Evolutionary conservation across 805 yeast genomes (phyloP).

Genomic region (Yamadazyma paraphyllophila): DNA sequence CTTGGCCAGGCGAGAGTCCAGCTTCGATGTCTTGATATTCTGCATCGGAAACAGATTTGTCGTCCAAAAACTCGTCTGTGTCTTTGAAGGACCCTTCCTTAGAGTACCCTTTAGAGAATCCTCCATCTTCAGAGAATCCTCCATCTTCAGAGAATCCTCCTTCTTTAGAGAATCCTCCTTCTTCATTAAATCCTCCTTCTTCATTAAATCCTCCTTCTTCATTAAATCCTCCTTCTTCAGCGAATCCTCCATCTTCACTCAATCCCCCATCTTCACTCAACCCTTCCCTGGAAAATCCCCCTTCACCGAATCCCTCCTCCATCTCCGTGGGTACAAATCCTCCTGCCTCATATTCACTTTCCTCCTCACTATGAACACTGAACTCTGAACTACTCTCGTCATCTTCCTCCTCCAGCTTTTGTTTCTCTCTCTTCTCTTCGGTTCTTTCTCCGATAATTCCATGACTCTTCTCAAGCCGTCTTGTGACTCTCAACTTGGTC

Average conservation of each 20-base stretch:
- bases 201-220: not conserved
- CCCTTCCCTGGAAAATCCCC: not conserved
- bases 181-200: not conserved
- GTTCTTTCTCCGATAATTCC: conserved; percentile 36
- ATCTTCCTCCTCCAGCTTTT: not conserved
- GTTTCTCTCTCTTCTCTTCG: not conserved
- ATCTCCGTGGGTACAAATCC: conserved; percentile 15
- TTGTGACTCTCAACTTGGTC: conserved; percentile 47
- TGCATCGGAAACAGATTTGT: too few relatives aligned
- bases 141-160: too few relatives aligned
- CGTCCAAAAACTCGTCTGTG: too few relatives aligned
- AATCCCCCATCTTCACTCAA: not conserved
- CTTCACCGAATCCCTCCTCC: conserved; percentile 1
- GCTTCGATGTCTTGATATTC: too few relatives aligned
- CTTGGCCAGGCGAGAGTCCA: too few relatives aligned
- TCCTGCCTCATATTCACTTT: conserved; percentile 10
- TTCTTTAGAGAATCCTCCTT: not conserved
- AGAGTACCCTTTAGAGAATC: too few relatives aligned
- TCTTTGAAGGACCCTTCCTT: too few relatives aligned
- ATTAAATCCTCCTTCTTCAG: not conserved
- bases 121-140: too few relatives aligned
- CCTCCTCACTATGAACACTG: conserved; percentile 11
- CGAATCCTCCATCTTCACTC: not conserved
- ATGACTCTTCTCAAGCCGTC: conserved; percentile 47
- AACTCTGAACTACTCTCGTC: conserved; percentile 6